Conservation (phyloP, 2,329 filamentous ascomycete species). For the Drechslera avenae region DNA sequence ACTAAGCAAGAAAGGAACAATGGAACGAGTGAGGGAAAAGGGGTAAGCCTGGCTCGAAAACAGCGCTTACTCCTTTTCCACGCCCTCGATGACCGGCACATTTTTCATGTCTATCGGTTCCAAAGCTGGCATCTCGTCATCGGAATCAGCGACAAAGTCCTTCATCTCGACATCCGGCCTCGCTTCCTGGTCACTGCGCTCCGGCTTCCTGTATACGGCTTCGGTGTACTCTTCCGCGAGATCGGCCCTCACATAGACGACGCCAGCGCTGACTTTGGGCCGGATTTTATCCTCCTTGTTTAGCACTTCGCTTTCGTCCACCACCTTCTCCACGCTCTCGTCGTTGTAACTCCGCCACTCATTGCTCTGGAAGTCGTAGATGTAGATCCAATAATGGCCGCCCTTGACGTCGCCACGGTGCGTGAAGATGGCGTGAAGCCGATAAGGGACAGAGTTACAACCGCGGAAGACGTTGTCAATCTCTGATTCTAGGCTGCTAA, state of each 20-base stretch:
- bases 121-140: constrained; percentile 13
- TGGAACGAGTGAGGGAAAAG: background rate
- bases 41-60: background rate
- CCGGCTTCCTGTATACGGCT: constrained; percentile 50
- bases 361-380: constrained; percentile 80
- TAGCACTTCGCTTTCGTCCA: constrained; percentile 71
- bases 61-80: constrained; percentile 34
- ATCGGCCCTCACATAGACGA: constrained; percentile 79
- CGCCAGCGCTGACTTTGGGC: constrained; percentile 60
- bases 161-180: constrained; percentile 3
- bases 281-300: constrained; percentile 64
- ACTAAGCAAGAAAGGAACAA: background rate
- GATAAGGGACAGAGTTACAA: constrained; percentile 72
- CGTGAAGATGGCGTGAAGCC: constrained; percentile 89
- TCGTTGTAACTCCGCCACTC: constrained; percentile 97
- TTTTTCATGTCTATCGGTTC: constrained; percentile 11
- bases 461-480: constrained; percentile 66
- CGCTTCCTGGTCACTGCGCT: background rate
- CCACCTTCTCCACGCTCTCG: constrained; percentile 73
- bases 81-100: constrained; percentile 35
- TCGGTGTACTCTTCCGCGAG: constrained; percentile 64
- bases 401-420: constrained; percentile 69
- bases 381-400: constrained; percentile 97
- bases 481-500: constrained; percentile 55
- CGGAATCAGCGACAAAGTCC: constrained; percentile 22